phyloP scores from a whole-genome alignment of 2,329 filamentous ascomycete species.

The Cylindrodendrum hubeiense region DNA sequence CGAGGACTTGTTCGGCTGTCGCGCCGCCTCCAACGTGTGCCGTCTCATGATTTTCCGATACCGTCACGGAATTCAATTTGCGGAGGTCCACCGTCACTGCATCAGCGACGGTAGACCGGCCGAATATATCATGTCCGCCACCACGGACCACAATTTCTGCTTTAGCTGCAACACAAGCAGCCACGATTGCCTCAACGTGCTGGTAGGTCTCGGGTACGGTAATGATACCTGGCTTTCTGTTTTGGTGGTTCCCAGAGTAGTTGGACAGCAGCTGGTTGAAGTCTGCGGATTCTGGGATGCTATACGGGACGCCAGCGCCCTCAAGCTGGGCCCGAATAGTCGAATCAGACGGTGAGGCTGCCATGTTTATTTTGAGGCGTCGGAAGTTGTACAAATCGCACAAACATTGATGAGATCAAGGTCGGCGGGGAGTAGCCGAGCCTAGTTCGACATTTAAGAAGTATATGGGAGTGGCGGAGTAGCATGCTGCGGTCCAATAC shows the following conservation, averaged over 20 bases:
- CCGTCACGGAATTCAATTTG: neutral
- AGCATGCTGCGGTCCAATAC: too few species aligned
- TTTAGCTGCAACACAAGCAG: neutral
- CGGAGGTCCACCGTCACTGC: constrained; percentile 23
- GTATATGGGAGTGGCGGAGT: too few species aligned
- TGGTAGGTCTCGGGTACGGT: neutral
- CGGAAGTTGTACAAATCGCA: too few species aligned
- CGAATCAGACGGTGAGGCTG: neutral
- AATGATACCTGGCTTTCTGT: neutral
- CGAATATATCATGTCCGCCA: constrained; percentile 26
- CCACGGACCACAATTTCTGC: constrained; percentile 13
- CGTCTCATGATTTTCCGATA: neutral
- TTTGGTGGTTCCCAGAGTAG: neutral
- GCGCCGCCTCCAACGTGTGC: constrained; percentile 18
- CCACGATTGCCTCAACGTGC: neutral
- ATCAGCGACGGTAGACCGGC: constrained; percentile 12
- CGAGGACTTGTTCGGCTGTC: constrained; percentile 5
- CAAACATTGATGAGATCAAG: too few species aligned
- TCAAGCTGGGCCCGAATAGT: neutral
- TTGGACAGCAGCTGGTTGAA: neutral
- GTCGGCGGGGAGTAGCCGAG: too few species aligned
- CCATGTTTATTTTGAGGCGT: neutral
- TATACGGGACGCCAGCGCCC: neutral
- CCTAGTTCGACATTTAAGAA: too few species aligned
- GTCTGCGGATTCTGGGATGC: neutral